Base-by-base conservation (phyloP, 2,329 filamentous ascomycete species). In the Endoconidiophora laricicola region DNA sequence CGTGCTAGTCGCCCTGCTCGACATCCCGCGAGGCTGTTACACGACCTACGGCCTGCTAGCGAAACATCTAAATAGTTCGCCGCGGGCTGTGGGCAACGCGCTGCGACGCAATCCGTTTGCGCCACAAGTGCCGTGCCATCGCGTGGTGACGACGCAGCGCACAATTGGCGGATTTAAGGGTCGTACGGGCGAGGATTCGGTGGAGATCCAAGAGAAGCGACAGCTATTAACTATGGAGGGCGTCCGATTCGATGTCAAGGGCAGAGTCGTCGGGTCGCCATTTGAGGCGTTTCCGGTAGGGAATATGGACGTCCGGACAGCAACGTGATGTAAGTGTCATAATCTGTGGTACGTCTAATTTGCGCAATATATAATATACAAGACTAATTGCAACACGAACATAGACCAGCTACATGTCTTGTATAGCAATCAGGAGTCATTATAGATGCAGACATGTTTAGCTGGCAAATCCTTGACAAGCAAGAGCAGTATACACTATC, bases 61-160 rank as follows among this genome's bases (percentile, higher is more conserved):
- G 0, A 70, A 70, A 6, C 73, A 81, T 52, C 71, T 90, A 14
- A 63, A 68, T 9, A 86, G 83, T 20, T 85, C 81, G 3, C 81
- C 85, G 1, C 72, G 85, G 40, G 85, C 85, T 0, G 76, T 91
- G 4, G 85, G 85, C 14, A 86, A 83, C 53, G 84, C 84, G 1
- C 69, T 93, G 59, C 74, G 82, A 16, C 69, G 73, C 7, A 94
- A 94, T 60, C 86, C 86, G 0, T 93, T 90, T 58, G 86, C 86
- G 12, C 86, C 86, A 0, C 72, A 76, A 33, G 81, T 90, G 3
- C 86, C 86, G 1, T 93, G 86, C 54, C 86, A 93, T 63, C 74
- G 86, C 7, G 81, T 90, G 20, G 74, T 93, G 44, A 83, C 83
- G 4, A 80, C 78, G 39, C 42, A 42, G 33, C 26, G 48, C 37